These are phyloP conservation scores for Corniculantispora saksenae DNA, from an alignment of 2,329 filamentous ascomycete genomes.

Conservation along the genomic window DNA sequence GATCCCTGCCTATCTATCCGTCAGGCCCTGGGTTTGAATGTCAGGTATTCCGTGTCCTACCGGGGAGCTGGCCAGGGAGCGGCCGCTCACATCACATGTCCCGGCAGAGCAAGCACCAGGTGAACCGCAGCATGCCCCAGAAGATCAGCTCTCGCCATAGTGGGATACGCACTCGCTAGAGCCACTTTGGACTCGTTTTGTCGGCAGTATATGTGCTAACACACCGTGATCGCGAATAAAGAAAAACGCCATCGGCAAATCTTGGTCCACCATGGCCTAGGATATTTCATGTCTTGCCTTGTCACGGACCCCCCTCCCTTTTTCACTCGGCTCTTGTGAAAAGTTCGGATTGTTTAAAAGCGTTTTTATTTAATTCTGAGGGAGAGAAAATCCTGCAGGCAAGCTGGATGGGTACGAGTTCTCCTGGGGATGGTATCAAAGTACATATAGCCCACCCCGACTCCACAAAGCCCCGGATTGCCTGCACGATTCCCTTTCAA, in stretches of 20 bases:
- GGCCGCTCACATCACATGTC: slow-evolving; percentile 13
- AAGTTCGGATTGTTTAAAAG: background rate
- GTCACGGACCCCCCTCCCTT: slow-evolving; percentile 6
- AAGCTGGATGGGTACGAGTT: background rate
- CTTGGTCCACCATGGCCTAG: background rate
- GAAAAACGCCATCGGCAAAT: background rate
- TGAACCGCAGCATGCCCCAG: background rate
- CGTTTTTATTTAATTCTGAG: no score
- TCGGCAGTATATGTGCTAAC: background rate
- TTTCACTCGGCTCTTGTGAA: background rate
- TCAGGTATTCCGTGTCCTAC: background rate
- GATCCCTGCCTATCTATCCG: background rate
- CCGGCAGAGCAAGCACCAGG: no score
- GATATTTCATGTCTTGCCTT: slow-evolving; percentile 14
- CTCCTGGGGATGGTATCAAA: slow-evolving; percentile 1
- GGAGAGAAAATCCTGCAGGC: background rate
- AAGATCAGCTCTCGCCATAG: background rate
- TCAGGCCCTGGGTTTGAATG: background rate
- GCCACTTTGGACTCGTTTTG: background rate
- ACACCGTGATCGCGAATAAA: background rate
- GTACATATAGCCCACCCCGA: slow-evolving; percentile 13
- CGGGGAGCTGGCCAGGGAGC: background rate
- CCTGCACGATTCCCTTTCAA: background rate
- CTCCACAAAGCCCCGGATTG: slow-evolving; percentile 10
- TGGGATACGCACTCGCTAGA: background rate